Percentiles rank a stretch among this genome's conserved stretches.
Conservation (phyloP, 2,329 filamentous ascomycete genomes). For the Pleomassaria siparia region DNA sequence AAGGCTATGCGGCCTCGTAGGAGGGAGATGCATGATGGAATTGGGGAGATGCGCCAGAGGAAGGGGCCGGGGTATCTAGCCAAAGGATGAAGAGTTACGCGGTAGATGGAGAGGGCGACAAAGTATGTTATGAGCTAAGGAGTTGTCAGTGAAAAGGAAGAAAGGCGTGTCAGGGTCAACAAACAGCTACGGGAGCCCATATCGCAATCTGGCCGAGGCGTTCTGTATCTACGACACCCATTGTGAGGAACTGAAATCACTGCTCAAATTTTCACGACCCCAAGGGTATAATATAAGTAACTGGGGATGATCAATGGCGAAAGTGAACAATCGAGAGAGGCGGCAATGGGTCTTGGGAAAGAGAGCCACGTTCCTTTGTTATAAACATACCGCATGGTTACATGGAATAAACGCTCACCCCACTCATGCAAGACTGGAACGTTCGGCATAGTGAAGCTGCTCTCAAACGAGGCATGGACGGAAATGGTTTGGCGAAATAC, state of each 20-base stretch:
- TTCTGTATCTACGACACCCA: slow-evolving; percentile 32
- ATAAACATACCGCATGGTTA: slow-evolving; percentile 20
- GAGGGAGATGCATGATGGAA: slow-evolving; percentile 30
- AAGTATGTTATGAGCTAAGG: slow-evolving; percentile 24
- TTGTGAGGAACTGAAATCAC: slow-evolving; percentile 7
- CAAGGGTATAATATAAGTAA: neutral
- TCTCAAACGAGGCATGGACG: slow-evolving; percentile 10
- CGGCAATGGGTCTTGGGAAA: neutral
- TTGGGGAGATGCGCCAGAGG: slow-evolving; percentile 30
- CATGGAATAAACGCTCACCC: slow-evolving; percentile 16
- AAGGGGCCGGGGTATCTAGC: slow-evolving; percentile 33
- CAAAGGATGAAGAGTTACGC: slow-evolving; percentile 32
- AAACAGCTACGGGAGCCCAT: slow-evolving; percentile 25
- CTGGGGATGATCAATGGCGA: neutral
- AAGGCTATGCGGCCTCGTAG: slow-evolving; percentile 31
- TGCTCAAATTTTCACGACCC: neutral
- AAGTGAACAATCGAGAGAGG: neutral
- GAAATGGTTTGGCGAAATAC: slow-evolving; percentile 28
- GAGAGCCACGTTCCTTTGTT: slow-evolving; percentile 13
- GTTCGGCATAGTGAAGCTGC: slow-evolving; percentile 10
- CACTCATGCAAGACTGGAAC: neutral
- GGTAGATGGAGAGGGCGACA: slow-evolving; percentile 25
- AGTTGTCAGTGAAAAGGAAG: slow-evolving; percentile 6
- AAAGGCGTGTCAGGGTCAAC: slow-evolving; percentile 6
- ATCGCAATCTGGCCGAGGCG: slow-evolving; percentile 23